phyloP scores from a whole-genome alignment of 1,284 basidiomycete genomes.

The Leccinum solheimii region DNA sequence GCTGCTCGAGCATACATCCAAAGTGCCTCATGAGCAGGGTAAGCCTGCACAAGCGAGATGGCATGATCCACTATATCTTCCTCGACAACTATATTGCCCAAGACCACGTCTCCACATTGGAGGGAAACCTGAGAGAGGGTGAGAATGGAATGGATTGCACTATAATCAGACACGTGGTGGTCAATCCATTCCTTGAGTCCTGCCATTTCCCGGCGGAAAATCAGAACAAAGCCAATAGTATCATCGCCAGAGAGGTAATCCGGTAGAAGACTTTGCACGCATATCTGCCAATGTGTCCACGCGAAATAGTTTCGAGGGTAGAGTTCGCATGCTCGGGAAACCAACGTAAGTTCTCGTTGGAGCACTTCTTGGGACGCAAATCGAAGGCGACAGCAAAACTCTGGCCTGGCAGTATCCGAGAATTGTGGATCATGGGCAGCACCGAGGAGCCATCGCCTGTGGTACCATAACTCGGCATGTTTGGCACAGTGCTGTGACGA shows the following conservation, averaged over 20 bases:
- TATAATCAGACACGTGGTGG: constrained; percentile 62
- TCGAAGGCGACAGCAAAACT: constrained; percentile 2
- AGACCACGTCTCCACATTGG: constrained; percentile 3
- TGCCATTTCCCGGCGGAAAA: constrained; percentile 42
- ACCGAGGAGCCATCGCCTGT: constrained; percentile 61
- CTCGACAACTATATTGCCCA: constrained; percentile 2
- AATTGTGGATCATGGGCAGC: constrained; percentile 20
- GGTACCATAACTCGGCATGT: constrained; percentile 65
- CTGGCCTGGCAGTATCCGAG: neutral
- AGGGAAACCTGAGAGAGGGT: constrained; percentile 26
- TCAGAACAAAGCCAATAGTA: constrained; percentile 26
- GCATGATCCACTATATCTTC: constrained; percentile 40
- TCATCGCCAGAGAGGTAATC: constrained; percentile 8
- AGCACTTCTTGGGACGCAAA: constrained; percentile 34
- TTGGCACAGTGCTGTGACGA: constrained; percentile 56
- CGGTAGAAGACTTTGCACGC: constrained; percentile 34
- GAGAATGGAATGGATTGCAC: constrained; percentile 55
- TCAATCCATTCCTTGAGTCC: constrained; percentile 53
- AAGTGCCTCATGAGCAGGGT: constrained; percentile 57
- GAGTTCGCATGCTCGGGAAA: constrained; percentile 49
- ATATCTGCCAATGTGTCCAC: constrained; percentile 58
- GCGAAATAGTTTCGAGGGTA: constrained; percentile 71
- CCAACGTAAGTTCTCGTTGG: constrained; percentile 45
- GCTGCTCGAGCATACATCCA: constrained; percentile 49
- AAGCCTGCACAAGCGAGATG: constrained; percentile 45